These are phyloP conservation scores for Pseudohalonectria lignicola DNA, from an alignment of 2,329 filamentous ascomycete species.

Conservation along the genomic window DNA sequence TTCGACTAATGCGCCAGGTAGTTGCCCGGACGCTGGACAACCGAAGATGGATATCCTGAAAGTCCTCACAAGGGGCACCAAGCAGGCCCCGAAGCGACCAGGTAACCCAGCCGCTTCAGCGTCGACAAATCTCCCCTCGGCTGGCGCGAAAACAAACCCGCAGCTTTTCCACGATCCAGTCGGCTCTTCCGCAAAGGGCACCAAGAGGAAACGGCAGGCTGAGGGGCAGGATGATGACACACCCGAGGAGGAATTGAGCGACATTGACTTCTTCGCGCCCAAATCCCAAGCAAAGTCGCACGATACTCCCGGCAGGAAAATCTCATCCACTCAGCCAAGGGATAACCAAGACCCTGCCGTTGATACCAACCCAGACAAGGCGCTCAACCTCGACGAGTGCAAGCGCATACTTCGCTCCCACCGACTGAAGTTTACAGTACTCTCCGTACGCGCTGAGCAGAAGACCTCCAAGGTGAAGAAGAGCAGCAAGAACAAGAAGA, in stretches of 20 bases:
- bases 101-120: conserved; percentile 18
- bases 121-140: conserved; percentile 46
- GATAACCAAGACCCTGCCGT: too few species aligned
- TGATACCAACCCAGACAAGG: conserved; percentile 6
- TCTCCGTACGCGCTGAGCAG: conserved; percentile 50
- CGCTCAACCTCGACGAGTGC: conserved; percentile 58
- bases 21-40: too few species aligned
- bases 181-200: conserved; percentile 23
- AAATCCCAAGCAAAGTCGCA: conserved; percentile 20
- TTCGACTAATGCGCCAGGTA: too few species aligned
- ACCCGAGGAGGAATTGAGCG: conserved; percentile 24
- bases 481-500: conserved; percentile 37
- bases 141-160: conserved; percentile 52
- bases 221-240: conserved; percentile 16
- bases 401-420: conserved; percentile 67
- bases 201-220: conserved; percentile 42
- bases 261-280: conserved; percentile 49
- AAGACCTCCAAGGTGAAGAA: conserved; percentile 31
- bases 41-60: conserved; percentile 71
- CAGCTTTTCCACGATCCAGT: conserved; percentile 57
- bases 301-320: conserved; percentile 3
- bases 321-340: too few species aligned
- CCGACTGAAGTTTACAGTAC: conserved; percentile 71
- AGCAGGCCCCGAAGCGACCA: conserved; percentile 34
- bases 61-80: conserved; percentile 59